Conservation (phyloP, 306 rosid species). For the Lotus japonicus region DNA sequence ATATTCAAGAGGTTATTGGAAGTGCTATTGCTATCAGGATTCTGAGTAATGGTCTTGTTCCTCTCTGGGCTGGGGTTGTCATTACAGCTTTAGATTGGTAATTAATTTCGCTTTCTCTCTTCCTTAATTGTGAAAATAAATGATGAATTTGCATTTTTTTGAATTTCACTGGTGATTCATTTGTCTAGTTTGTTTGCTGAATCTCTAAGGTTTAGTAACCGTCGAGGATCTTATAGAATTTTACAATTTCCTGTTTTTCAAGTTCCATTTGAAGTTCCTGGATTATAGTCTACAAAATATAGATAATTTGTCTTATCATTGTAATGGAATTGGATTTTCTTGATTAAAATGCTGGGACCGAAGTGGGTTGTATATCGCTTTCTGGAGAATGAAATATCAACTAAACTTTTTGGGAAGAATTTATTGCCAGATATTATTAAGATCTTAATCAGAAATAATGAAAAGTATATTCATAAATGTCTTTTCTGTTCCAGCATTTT, state of each 20-base stretch:
- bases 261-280: neutral
- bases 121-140: neutral
- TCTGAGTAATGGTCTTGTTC: conserved; percentile 64
- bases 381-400: neutral
- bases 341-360: neutral
- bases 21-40: conserved; percentile 92
- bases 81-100: conserved; percentile 92
- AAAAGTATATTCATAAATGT: neutral
- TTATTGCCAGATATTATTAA: neutral
- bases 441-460: neutral
- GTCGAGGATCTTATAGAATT: neutral
- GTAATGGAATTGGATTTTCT: neutral
- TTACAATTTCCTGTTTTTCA: neutral
- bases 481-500: neutral
- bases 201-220: neutral
- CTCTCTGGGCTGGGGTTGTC: conserved; percentile 91
- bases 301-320: neutral
- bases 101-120: neutral
- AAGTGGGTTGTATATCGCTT: neutral
- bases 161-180: no score
- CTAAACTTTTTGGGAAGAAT: neutral
- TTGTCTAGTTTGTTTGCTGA: no score
- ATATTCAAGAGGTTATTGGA: conserved; percentile 95
- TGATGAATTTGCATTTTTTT: neutral
- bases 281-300: neutral